Evolutionary conservation across 2,329 filamentous ascomycete genomes (phyloP).

Genomic region (Gyromitra esculenta): DNA sequence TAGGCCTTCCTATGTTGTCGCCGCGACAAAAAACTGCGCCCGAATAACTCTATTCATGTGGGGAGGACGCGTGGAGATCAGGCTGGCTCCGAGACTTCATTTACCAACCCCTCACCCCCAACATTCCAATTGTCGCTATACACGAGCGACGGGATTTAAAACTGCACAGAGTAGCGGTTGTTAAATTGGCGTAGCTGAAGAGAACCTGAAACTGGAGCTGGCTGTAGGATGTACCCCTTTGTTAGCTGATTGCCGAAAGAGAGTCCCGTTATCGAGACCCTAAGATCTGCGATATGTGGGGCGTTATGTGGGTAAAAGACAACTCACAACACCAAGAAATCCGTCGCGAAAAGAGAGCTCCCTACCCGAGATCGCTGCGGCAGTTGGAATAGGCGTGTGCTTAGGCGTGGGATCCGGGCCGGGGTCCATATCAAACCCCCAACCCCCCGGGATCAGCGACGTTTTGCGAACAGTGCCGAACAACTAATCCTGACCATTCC

Average conservation of each 20-base stretch:
- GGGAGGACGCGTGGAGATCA: constrained; percentile 9
- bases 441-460: constrained; percentile 2
- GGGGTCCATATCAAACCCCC: constrained; percentile 30
- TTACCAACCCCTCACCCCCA: neutral
- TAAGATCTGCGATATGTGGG: constrained; percentile 34
- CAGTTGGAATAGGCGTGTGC: constrained; percentile 36
- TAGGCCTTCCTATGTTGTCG: neutral
- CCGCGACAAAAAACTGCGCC: neutral
- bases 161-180: constrained; percentile 38
- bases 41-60: neutral
- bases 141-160: constrained; percentile 39
- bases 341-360: constrained; percentile 38
- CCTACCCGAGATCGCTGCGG: constrained; percentile 42
- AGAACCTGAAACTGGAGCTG: constrained; percentile 37
- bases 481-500: constrained; percentile 5
- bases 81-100: neutral
- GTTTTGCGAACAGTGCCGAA: constrained; percentile 12
- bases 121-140: constrained; percentile 20
- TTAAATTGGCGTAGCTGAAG: constrained; percentile 13
- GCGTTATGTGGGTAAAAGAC: constrained; percentile 41
- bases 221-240: constrained; percentile 32
- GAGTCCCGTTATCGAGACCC: constrained; percentile 23
- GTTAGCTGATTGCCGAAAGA: constrained; percentile 37
- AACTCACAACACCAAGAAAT: constrained; percentile 43
- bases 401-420: constrained; percentile 21